These are phyloP conservation scores for Cylindrotheca fusiformis DNA, from an alignment of 108 stramenopile genomes.

Conservation along the genomic window DNA sequence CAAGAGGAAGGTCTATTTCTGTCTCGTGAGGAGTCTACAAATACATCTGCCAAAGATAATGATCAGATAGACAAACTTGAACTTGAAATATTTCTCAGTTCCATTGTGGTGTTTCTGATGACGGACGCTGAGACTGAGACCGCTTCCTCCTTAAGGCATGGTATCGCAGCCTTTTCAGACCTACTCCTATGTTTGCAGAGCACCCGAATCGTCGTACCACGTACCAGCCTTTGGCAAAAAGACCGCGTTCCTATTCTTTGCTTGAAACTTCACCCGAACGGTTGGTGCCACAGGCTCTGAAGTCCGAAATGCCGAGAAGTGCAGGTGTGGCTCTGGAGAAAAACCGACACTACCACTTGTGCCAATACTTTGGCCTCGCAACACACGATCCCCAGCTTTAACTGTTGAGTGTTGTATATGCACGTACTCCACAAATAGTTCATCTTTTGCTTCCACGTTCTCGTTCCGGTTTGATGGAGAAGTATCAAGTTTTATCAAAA, in stretches of 20 bases:
- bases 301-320: conserved; percentile 73
- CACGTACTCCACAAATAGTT: conserved; percentile 80
- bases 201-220: conserved; percentile 46
- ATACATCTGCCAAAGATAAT: no score
- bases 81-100: no score
- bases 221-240: conserved; percentile 46
- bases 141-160: no score
- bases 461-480: not conserved
- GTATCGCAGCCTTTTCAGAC: no score
- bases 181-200: no score
- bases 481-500: conserved; percentile 52
- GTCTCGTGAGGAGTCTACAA: no score
- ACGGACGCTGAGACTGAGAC: no score
- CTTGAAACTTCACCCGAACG: conserved; percentile 54
- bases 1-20: no score
- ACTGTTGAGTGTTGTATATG: conserved; percentile 75
- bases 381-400: conserved; percentile 58
- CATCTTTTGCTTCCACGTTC: not conserved
- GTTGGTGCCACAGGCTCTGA: conserved; percentile 51
- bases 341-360: conserved; percentile 79
- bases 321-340: conserved; percentile 79
- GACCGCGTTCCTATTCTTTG: not conserved
- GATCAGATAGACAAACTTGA: no score
- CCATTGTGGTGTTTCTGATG: no score
- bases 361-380: conserved; percentile 66